Conservation (phyloP, 768 basidiomycete species). For the Dentipellis fragilis region DNA sequence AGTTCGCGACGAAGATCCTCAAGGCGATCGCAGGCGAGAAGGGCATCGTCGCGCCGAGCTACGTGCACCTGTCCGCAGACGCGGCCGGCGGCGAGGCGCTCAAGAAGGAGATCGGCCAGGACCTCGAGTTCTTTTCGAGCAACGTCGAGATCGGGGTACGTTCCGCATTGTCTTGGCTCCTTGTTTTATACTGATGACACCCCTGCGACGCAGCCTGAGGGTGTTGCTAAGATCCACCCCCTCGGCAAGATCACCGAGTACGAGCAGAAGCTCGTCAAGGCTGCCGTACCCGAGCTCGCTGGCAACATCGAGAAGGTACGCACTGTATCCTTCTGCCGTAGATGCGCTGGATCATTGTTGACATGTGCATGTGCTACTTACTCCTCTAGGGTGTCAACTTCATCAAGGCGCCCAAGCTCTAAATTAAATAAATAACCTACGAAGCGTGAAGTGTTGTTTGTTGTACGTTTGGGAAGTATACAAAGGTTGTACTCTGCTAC, state of each 20-base stretch:
- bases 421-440: neutral
- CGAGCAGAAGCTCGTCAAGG: slow-evolving; percentile 70
- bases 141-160: slow-evolving; percentile 81
- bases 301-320: slow-evolving; percentile 61
- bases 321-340: slow-evolving; percentile 11
- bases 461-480: too few relatives aligned
- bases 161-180: neutral
- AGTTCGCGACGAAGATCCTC: slow-evolving; percentile 78
- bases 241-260: slow-evolving; percentile 64
- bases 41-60: slow-evolving; percentile 76
- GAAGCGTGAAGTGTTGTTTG: too few relatives aligned
- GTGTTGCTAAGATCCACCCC: slow-evolving; percentile 74
- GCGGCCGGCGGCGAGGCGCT: slow-evolving; percentile 61
- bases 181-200: neutral
- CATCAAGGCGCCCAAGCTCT: slow-evolving; percentile 9
- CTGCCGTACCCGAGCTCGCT: slow-evolving; percentile 71
- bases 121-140: slow-evolving; percentile 82
- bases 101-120: slow-evolving; percentile 63
- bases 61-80: slow-evolving; percentile 72
- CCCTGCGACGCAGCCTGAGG: slow-evolving; percentile 44
- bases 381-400: slow-evolving; percentile 2
- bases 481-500: too few relatives aligned
- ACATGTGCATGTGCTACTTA: neutral
- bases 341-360: neutral
- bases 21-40: slow-evolving; percentile 82